Percentiles rank a stretch among this genome's conserved stretches.
These are phyloP conservation scores for Penicillium sp. DNA, from an alignment of 2,329 filamentous ascomycete genomes.

Conservation along the genomic window DNA sequence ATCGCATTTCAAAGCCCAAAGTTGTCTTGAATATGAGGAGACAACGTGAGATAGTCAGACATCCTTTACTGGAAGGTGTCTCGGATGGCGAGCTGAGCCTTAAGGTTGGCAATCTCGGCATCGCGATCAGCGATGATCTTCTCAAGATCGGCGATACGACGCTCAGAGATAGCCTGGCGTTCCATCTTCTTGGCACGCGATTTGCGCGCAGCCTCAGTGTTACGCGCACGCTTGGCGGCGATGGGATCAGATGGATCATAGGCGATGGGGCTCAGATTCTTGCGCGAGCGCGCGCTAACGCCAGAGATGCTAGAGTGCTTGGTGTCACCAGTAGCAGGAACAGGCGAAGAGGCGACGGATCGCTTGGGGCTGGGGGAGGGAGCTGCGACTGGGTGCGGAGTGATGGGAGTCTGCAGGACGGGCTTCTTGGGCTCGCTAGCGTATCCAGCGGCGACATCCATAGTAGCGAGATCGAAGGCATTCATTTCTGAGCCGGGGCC, in stretches of 20 bases:
- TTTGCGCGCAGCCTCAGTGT: constrained; percentile 89
- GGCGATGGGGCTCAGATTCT: constrained; percentile 73
- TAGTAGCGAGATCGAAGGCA: constrained; percentile 29
- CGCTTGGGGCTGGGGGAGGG: constrained; percentile 34
- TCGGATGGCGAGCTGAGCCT: constrained; percentile 26
- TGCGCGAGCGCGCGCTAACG: constrained; percentile 70
- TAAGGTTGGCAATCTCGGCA: constrained; percentile 19
- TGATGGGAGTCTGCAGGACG: constrained; percentile 26
- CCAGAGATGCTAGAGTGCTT: constrained; percentile 68
- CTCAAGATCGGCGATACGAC: constrained; percentile 65
- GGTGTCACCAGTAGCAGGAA: constrained; percentile 32
- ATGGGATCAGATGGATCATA: constrained; percentile 69
- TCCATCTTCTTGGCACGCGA: constrained; percentile 82
- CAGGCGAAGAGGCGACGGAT: constrained; percentile 15
- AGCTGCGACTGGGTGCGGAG: constrained; percentile 17
- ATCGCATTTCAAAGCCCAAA: constrained; percentile 6
- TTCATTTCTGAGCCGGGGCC: constrained; percentile 28
- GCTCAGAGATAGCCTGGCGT: constrained; percentile 70
- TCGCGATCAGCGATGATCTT: constrained; percentile 38
- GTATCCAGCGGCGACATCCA: constrained; percentile 30
- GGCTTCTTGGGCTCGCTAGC: constrained; percentile 18
- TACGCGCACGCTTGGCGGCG: constrained; percentile 90
- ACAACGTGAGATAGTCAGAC: not conserved
- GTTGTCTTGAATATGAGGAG: not conserved
- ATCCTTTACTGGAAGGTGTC: constrained; percentile 20